These are phyloP conservation scores for Calonectria leucothoes DNA, from an alignment of 2,329 filamentous ascomycete genomes.

Conservation along the genomic window DNA sequence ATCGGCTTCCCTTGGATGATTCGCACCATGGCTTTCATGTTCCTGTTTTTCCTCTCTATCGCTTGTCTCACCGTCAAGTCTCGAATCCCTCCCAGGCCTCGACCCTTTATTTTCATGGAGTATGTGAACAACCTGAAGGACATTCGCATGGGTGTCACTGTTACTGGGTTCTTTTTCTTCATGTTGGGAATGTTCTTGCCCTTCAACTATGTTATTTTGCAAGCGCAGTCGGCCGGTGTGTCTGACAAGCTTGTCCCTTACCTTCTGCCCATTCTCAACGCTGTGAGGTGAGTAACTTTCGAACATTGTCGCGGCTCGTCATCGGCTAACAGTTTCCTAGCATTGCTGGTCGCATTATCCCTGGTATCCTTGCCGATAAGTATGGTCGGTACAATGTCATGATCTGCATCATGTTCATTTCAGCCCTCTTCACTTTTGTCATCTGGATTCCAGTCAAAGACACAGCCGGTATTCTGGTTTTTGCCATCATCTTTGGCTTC, in stretches of 20 bases:
- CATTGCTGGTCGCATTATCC: constrained; percentile 63
- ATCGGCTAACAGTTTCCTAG: constrained; percentile 42
- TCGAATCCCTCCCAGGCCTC: constrained; percentile 57
- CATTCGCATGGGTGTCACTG: constrained; percentile 55
- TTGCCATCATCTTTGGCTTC: constrained; percentile 77
- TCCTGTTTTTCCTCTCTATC: constrained; percentile 50
- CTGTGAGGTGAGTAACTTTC: constrained; percentile 53
- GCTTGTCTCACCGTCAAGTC: constrained; percentile 49
- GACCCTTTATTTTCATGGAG: constrained; percentile 57
- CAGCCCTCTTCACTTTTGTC: constrained; percentile 56
- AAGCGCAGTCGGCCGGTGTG: constrained; percentile 59
- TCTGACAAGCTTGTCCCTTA: constrained; percentile 56
- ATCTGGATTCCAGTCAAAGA: constrained; percentile 62
- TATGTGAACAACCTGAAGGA: constrained; percentile 62
- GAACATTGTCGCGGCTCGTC: no score
- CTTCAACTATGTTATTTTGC: constrained; percentile 64
- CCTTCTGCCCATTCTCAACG: constrained; percentile 68
- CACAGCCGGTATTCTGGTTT: constrained; percentile 71
- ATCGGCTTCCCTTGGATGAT: constrained; percentile 63
- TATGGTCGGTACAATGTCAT: constrained; percentile 60
- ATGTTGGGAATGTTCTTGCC: constrained; percentile 66
- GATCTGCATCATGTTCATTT: constrained; percentile 63
- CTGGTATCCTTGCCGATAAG: constrained; percentile 60
- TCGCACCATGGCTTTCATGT: constrained; percentile 59
- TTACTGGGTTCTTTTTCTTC: constrained; percentile 64